These are phyloP conservation scores for Saitozyma podzolica DNA, from an alignment of 768 basidiomycete genomes.

Conservation along the genomic window DNA sequence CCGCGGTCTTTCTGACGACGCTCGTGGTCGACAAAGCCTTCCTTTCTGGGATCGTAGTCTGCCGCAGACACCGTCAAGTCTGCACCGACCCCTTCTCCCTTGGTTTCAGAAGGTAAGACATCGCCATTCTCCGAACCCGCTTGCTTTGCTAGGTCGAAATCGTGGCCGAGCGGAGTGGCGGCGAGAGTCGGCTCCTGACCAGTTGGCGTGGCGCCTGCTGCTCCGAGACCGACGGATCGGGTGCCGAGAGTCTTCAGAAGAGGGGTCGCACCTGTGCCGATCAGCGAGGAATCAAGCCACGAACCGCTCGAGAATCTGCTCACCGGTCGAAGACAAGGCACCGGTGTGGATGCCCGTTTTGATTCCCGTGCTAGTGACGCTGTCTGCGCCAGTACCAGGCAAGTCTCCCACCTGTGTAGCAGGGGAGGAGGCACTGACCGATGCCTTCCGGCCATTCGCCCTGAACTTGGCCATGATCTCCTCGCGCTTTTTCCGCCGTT, in stretches of 20 bases:
- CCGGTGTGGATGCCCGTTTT: constrained; percentile 32
- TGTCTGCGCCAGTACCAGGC: constrained; percentile 32
- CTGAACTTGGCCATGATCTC: constrained; percentile 51
- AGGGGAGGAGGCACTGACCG: constrained; percentile 8
- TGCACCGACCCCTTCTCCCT: constrained; percentile 51
- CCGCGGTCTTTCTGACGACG: constrained; percentile 59
- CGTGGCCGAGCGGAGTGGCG: constrained; percentile 45
- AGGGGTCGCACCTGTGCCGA: constrained; percentile 32
- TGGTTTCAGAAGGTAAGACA: constrained; percentile 49
- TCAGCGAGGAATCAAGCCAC: constrained; percentile 1
- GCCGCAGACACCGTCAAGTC: constrained; percentile 80
- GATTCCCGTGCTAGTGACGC: constrained; percentile 32
- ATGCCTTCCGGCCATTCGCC: constrained; percentile 37
- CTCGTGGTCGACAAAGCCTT: constrained; percentile 80
- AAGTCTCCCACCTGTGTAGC: constrained; percentile 7
- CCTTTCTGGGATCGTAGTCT: constrained; percentile 83
- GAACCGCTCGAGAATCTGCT: constrained; percentile 1
- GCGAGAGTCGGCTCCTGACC: constrained; percentile 31
- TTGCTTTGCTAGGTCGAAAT: constrained; percentile 70
- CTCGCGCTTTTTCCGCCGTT: constrained; percentile 44
- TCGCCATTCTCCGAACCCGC: constrained; percentile 47
- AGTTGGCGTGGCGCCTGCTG: constrained; percentile 24
- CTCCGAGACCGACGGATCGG: constrained; percentile 17
- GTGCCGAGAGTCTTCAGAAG: constrained; percentile 37
- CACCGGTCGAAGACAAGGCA: constrained; percentile 18